Evolutionary conservation across 2,329 filamentous ascomycete species (phyloP), one percentile per base, ranked within the genome.

Genomic region (Ramularia endophylla): DNA sequence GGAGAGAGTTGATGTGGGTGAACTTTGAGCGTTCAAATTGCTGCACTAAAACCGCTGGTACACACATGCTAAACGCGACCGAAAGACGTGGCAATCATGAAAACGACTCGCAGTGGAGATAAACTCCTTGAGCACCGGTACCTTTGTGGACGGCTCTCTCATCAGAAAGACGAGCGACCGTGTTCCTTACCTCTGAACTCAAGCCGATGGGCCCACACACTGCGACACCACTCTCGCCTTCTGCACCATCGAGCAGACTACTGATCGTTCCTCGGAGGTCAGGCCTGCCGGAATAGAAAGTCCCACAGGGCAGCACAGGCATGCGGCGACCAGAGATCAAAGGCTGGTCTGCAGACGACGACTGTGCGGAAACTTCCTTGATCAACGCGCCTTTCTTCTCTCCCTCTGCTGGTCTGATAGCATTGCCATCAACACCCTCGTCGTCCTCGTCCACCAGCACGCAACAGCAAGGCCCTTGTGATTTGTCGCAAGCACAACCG

Each of bases 101-200:
- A 34, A 50, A 54, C 5, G 35, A 41, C 37, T 55, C 52, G 12
- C 49, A 50, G 43, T 55, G 50, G 41, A 55, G 31, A 36, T 51
- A 52, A 31, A 44, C 45, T 8, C 53, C 53, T 34, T 56, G 53
- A 13, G 54, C 53, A 13, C 44, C 52, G 1, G 49, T 51, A 0
- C 54, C 54, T 31, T 55, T 55, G n/a, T 57, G 54, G 16, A 55
- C 51, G 0, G 54, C 54, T 12, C 52, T 41, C 33, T 51, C 36
- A 41, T 57, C 52, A 27, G 49, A 52, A 8, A 50, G 22, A 6
- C 42, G 17, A 0, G 51, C 53, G 9, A 57, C 40, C 3, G 37
- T 40, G 12, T 54, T 53, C 19, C 55, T 41, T 0, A 55, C 48
- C 20, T 49, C 49, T 27, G 40, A 44, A 7, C 46, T 50, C 29